Conservation (phyloP, 768 basidiomycete species). For the Tylopilus subfusipes region DNA sequence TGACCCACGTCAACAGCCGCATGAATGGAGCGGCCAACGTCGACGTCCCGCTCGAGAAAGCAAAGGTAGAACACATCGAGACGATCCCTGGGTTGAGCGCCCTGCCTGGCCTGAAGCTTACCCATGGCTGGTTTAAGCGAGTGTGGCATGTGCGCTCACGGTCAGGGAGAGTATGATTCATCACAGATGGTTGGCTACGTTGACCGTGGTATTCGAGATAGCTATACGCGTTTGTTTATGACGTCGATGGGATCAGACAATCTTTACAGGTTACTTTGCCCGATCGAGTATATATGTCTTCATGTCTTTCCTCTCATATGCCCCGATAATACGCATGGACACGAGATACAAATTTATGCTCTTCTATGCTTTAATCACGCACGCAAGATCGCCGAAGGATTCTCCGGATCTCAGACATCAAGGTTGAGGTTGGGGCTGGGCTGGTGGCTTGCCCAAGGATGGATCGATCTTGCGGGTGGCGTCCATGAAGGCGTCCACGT, state of each 20-base stretch:
- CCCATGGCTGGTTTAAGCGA: conserved; percentile 31
- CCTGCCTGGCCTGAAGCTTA: conserved; percentile 23
- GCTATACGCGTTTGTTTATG: background rate
- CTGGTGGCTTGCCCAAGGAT: conserved; percentile 38
- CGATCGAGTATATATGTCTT: background rate
- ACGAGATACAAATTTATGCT: conserved; percentile 2
- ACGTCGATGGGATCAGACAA: background rate
- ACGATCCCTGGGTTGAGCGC: conserved; percentile 18
- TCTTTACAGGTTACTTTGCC: conserved; percentile 4
- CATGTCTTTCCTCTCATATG: background rate
- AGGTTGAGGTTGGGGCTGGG: background rate
- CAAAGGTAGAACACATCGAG: conserved; percentile 20
- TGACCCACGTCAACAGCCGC: conserved; percentile 16
- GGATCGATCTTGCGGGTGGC: conserved; percentile 69
- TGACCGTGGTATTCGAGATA: conserved; percentile 7
- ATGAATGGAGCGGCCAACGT: background rate
- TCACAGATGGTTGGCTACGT: conserved; percentile 3
- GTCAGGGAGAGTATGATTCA: conserved; percentile 19
- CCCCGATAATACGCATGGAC: background rate
- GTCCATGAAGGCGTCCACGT: conserved; percentile 79
- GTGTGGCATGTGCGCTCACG: conserved; percentile 33
- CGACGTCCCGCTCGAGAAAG: background rate
- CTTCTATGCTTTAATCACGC: background rate
- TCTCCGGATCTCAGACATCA: background rate
- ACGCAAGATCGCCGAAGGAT: background rate